These are phyloP conservation scores for Candida sp. DNA, from an alignment of 1,139 yeast genomes.

Conservation along the genomic window DNA sequence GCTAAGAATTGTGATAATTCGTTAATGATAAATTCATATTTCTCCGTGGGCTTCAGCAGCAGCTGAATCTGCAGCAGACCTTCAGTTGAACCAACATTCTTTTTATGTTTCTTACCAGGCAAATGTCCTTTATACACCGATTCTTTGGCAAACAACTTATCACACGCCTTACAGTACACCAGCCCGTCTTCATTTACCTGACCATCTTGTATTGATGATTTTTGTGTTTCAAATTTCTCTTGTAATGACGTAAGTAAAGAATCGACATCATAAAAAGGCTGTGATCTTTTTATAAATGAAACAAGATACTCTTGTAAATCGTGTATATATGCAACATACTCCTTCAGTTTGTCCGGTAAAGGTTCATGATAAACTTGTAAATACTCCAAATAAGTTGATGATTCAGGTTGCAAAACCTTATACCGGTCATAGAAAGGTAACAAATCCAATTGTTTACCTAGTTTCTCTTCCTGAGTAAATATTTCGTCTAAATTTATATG, in stretches of 20 bases:
- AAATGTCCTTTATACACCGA: conserved; percentile 72
- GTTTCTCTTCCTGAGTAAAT: conserved; percentile 61
- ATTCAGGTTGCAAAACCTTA: conserved; percentile 15
- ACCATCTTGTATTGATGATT: conserved; percentile 9
- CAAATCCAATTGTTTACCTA: conserved; percentile 67
- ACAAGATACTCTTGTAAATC: conserved; percentile 44
- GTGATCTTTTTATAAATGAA: conserved; percentile 40
- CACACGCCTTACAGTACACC: conserved; percentile 63
- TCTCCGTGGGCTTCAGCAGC: neutral
- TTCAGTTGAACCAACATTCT: conserved; percentile 22
- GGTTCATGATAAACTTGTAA: conserved; percentile 43
- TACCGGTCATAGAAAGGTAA: conserved; percentile 46
- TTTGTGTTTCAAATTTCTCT: conserved; percentile 22
- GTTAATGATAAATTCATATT: conserved; percentile 30
- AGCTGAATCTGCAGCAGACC: no score
- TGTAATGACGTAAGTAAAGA: conserved; percentile 27
- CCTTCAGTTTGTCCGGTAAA: conserved; percentile 21
- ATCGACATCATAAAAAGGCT: conserved; percentile 49
- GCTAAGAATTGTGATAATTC: conserved; percentile 30
- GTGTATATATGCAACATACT: conserved; percentile 42
- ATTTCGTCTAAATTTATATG: conserved; percentile 44
- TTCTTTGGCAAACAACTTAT: conserved; percentile 58
- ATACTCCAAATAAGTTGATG: conserved; percentile 47
- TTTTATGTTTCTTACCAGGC: conserved; percentile 72
- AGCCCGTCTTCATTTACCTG: conserved; percentile 27